Evolutionary conservation across 805 yeast genomes (phyloP), one percentile per base, ranked within the genome.

Genomic region (Kluyveromyces wickerhamii): DNA sequence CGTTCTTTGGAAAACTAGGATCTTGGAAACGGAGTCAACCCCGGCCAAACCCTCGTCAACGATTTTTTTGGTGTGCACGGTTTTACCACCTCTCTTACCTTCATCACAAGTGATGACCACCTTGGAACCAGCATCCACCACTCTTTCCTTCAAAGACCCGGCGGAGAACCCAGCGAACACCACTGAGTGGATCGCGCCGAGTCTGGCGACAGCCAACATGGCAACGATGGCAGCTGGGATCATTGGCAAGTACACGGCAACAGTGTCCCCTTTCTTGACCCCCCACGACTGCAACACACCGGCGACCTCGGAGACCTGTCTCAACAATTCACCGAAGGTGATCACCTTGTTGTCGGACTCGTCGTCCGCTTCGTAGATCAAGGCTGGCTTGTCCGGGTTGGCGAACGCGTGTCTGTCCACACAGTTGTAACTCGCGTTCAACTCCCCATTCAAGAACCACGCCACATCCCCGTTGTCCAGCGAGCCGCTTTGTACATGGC

Each of bases 221-320:
- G 98, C 82, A 38, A 92, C 76, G 42, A 92, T 68, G 14, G 96
- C 96, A 65, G 88, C 95, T 32, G 97, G 94, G 42, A 88, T 88
- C 98, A 92, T 89, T 54, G 98, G 98, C 58, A 89, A 67, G 63
- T 89, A 89, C 39, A 89, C 83, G 32, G 96, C 97, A 39, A 89
- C 97, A 18, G 94, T 83, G 57, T 89, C 98, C 55, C 98, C 98
- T 62, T 85, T 84, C 48, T 71, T 66, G 48, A 89, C 89, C 38
- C 98, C 98, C 74, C 87, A 77, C 39, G 78, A 71, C 44, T 72
- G 66, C 57, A 92, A 72, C 27, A 85, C 80, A 48, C 82, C 88
- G 9, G 97, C 95, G 49, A 87, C 77, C 54, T 81, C 78, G 45
- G 82, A 79, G 29, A 89, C 96, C 47, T 85, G 79, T 52, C 77